Conservation (phyloP, 2,329 filamentous ascomycete species). For the Didymella sp. region DNA sequence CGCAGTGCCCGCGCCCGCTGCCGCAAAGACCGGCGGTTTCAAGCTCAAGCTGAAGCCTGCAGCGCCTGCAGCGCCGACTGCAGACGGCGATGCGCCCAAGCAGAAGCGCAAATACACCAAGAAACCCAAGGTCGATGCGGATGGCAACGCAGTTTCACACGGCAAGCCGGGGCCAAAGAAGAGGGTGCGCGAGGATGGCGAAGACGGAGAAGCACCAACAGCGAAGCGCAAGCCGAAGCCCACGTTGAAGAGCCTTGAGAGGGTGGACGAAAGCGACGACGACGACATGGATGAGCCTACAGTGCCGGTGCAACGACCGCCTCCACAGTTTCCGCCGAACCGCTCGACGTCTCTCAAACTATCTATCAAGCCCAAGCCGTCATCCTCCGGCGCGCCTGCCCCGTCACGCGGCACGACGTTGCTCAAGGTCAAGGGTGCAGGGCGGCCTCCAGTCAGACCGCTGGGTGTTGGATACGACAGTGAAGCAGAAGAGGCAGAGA, state of each 20-base stretch:
- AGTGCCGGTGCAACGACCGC: constrained; percentile 3
- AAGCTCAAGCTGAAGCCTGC: constrained; percentile 46
- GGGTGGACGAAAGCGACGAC: constrained; percentile 33
- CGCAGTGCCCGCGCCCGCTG: constrained; percentile 22
- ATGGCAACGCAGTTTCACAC: constrained; percentile 33
- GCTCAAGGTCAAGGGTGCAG: constrained; percentile 46
- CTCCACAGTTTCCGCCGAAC: constrained; percentile 17
- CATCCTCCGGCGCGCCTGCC: constrained; percentile 18
- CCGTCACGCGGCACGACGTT: constrained; percentile 32
- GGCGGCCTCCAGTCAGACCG: constrained; percentile 56
- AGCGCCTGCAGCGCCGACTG: constrained; percentile 26
- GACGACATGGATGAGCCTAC: constrained; percentile 33
- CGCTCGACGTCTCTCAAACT: constrained; percentile 41
- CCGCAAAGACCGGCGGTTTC: constrained; percentile 24
- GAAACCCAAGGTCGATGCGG: constrained; percentile 47
- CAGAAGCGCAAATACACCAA: constrained; percentile 54
- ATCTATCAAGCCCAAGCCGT: constrained; percentile 42
- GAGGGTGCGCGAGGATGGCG: constrained; percentile 47
- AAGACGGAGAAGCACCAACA: constrained; percentile 34
- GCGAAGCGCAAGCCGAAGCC: constrained; percentile 48
- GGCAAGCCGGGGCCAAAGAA: constrained; percentile 44
- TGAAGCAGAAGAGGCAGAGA: constrained; percentile 88
- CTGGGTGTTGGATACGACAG: constrained; percentile 94
- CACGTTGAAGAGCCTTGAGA: constrained; percentile 42
- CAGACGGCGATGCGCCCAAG: constrained; percentile 43